A percentile compares a stretch with the other conserved stretches of the same genome.
Evolutionary conservation across 345 rosid genomes (phyloP).

Genomic region (Nephelium lappaceum): DNA sequence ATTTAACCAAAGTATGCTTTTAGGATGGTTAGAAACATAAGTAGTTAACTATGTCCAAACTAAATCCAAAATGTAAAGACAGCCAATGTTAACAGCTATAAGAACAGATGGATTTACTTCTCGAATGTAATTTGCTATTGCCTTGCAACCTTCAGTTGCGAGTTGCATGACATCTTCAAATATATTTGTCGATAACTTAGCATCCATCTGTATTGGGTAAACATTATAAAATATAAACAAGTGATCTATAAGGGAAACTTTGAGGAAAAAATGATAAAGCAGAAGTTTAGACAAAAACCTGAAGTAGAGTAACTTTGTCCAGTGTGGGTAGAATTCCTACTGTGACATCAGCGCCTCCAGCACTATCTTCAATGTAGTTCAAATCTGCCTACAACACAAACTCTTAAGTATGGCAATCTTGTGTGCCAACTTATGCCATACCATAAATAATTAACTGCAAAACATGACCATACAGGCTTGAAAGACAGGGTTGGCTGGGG

Average conservation of each 20-base stretch:
- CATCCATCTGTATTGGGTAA: conserved; percentile 70
- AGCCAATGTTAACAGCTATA: background rate
- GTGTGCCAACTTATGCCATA: background rate
- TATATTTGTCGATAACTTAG: conserved; percentile 69
- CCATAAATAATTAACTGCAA: background rate
- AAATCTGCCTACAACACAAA: conserved; percentile 51
- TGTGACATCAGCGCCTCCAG: conserved; percentile 96
- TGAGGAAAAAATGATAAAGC: background rate
- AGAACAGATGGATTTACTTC: conserved; percentile 47
- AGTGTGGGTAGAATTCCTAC: conserved; percentile 81
- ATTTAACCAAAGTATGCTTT: background rate
- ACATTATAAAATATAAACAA: background rate
- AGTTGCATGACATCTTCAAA: conserved; percentile 89
- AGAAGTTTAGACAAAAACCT: conserved; percentile 46
- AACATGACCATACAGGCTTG: background rate
- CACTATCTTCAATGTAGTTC: conserved; percentile 92
- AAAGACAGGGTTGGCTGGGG: background rate
- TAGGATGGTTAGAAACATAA: background rate
- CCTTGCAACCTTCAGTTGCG: conserved; percentile 88
- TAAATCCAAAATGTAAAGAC: background rate
- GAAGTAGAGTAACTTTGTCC: conserved; percentile 96
- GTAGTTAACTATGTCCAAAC: background rate
- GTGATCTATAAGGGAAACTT: background rate
- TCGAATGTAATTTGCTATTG: conserved; percentile 70
- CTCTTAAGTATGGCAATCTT: background rate